Evolutionary conservation across 257 asterid species (phyloP).

Genomic region (Forsythia viridissima): DNA sequence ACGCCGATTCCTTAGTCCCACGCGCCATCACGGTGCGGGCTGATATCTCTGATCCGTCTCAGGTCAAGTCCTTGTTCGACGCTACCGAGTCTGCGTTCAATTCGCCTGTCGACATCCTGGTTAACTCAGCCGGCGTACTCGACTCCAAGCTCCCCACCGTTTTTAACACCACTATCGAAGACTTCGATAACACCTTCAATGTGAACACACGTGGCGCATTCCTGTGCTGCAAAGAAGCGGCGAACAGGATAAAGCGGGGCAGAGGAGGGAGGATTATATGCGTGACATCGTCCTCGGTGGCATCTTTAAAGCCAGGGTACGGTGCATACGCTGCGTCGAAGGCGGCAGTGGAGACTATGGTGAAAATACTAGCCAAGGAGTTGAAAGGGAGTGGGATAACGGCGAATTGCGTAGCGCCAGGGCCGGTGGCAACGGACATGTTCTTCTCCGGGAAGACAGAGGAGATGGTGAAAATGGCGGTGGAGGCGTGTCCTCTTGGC

Average conservation of each 20-base stretch:
- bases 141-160: slow-evolving; percentile 44
- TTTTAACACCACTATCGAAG: slow-evolving; percentile 40
- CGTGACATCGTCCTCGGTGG: slow-evolving; percentile 47
- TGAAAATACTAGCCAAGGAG: slow-evolving; percentile 64
- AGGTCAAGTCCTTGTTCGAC: slow-evolving; percentile 63
- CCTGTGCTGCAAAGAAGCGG: slow-evolving; percentile 54
- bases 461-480: slow-evolving; percentile 38
- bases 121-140: slow-evolving; percentile 54
- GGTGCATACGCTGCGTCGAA: slow-evolving; percentile 59
- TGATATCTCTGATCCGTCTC: slow-evolving; percentile 50
- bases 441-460: slow-evolving; percentile 56
- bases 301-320: slow-evolving; percentile 38
- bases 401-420: slow-evolving; percentile 68
- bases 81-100: slow-evolving; percentile 47
- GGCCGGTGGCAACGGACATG: slow-evolving; percentile 67
- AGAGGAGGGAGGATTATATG: slow-evolving; percentile 69
- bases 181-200: slow-evolving; percentile 43
- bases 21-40: slow-evolving; percentile 50
- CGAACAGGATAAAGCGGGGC: slow-evolving; percentile 48
- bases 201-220: slow-evolving; percentile 64
- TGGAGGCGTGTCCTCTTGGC: slow-evolving; percentile 46
- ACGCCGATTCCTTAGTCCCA: neutral
- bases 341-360: slow-evolving; percentile 76
- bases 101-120: slow-evolving; percentile 46
- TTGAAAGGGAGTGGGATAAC: slow-evolving; percentile 65